Conservation (phyloP, 805 yeast species). For the Myxozyma neglecta region DNA sequence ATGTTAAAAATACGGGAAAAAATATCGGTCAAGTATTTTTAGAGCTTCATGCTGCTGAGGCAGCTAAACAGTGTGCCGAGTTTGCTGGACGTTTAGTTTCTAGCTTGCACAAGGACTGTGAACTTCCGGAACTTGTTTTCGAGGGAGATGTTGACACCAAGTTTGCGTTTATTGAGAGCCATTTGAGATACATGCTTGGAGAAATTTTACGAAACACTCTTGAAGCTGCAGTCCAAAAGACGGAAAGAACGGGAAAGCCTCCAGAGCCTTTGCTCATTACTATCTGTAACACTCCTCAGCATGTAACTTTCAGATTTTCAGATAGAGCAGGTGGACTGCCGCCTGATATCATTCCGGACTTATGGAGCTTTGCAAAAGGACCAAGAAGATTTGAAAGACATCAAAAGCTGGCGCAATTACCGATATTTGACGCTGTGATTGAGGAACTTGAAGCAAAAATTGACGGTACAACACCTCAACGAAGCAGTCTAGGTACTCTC, state of each 20-base stretch:
- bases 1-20: constrained; percentile 47
- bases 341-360: constrained; percentile 54
- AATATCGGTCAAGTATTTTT: constrained; percentile 76
- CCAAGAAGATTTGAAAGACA: constrained; percentile 36
- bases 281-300: constrained; percentile 63
- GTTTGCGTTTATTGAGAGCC: constrained; percentile 84
- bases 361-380: constrained; percentile 70
- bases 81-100: constrained; percentile 53
- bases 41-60: constrained; percentile 70
- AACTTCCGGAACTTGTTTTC: constrained; percentile 72
- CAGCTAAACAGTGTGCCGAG: constrained; percentile 57
- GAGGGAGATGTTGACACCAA: constrained; percentile 64
- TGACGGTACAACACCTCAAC: constrained; percentile 54
- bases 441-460: constrained; percentile 35
- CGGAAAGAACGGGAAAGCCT: constrained; percentile 34
- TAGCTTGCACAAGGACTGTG: constrained; percentile 54
- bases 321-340: constrained; percentile 90
- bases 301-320: constrained; percentile 72
- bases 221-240: constrained; percentile 70
- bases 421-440: constrained; percentile 38
- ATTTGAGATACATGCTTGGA: constrained; percentile 80
- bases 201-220: constrained; percentile 83
- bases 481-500: constrained; percentile 61
- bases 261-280: constrained; percentile 66
- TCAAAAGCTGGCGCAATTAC: constrained; percentile 37